phyloP scores from a whole-genome alignment of 2,329 filamentous ascomycete species.

The Rhinocladiella mackenziei region DNA sequence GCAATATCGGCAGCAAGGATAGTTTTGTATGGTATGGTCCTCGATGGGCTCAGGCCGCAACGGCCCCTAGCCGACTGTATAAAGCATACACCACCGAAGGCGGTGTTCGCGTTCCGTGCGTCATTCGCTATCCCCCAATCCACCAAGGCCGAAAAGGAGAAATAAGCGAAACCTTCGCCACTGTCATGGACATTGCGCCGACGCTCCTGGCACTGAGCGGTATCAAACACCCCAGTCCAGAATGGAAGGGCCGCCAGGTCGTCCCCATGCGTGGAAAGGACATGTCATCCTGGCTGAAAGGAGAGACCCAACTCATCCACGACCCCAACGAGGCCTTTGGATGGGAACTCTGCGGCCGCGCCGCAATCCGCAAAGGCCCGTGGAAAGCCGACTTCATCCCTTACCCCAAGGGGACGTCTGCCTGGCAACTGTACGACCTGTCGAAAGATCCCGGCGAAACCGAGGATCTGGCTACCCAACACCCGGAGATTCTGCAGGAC shows the following conservation, averaged over 20 bases:
- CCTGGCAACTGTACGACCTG: constrained; percentile 57
- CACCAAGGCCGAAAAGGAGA: constrained; percentile 19
- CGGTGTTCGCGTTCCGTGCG: constrained; percentile 37
- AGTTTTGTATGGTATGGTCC: constrained; percentile 51
- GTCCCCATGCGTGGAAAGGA: constrained; percentile 51
- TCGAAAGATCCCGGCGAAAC: constrained; percentile 51
- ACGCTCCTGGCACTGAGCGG: constrained; percentile 44
- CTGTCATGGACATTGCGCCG: constrained; percentile 51
- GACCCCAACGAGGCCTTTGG: constrained; percentile 51
- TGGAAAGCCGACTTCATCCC: constrained; percentile 59
- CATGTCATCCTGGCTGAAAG: constrained; percentile 44
- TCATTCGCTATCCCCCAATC: constrained; percentile 34
- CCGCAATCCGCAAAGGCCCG: constrained; percentile 53
- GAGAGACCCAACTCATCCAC: constrained; percentile 42
- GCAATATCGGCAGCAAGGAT: constrained; percentile 46
- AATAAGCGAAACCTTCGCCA: constrained; percentile 40
- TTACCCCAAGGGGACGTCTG: constrained; percentile 52
- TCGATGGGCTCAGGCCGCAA: constrained; percentile 48
- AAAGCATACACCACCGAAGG: constrained; percentile 37
- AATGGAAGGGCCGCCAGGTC: constrained; percentile 49
- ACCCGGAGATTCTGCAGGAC: constrained; percentile 45
- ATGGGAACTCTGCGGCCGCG: constrained; percentile 55
- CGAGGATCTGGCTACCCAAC: constrained; percentile 41
- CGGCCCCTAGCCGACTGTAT: constrained; percentile 39
- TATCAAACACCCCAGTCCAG: constrained; percentile 51